Base-by-base conservation (phyloP, 495 filamentous ascomycete genomes). In the Hypoxylon fragiforme region DNA sequence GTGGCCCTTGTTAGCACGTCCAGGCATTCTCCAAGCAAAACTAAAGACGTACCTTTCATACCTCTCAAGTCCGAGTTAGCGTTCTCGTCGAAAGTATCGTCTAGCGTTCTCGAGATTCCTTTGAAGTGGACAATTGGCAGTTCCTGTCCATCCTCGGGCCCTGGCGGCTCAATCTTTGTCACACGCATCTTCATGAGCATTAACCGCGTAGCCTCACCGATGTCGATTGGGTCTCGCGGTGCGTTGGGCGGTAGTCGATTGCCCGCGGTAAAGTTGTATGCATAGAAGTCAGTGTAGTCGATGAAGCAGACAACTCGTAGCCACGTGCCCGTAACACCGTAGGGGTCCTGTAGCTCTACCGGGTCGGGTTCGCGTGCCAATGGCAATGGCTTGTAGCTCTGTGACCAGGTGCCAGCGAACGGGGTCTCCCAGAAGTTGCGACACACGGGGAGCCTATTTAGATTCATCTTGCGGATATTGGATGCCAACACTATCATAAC, bases 211-310 rank as follows among this genome's bases (percentile, higher is more conserved):
- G 84, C 85, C 70, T 85, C 79, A 50, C 78, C 78, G 5, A 66
- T 74, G 39, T 79, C 63, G 22, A 86, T 68, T 0, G 81, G 69
- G 2, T 63, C 65, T 2, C 81, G 73, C 16, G 80, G 79, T 1
- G 75, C 54, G 48, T 74, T 67, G 3, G 44, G 50, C 7, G 71
- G 62, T 2, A 63, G 42, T 3, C 57, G 55, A 2, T 64, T 45
- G 2, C 63, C 62, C 16, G 58, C 22, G 44, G 65, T 61, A 62
- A 83, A 87, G 65, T 88, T 87, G 70, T 80, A 85, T 18, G 62
- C 61, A 57, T 80, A 85, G 37, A 87, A 78, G 60, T 86, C 83
- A 44, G 74, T 78, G 53, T 83, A 86, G 58, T 85, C 84, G 54
- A 70, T 9, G 44, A 72, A 48, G 22, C 57, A 63, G 20, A 60